Conservation (phyloP, 345 rosid species). For the Syzygium oleosum region DNA sequence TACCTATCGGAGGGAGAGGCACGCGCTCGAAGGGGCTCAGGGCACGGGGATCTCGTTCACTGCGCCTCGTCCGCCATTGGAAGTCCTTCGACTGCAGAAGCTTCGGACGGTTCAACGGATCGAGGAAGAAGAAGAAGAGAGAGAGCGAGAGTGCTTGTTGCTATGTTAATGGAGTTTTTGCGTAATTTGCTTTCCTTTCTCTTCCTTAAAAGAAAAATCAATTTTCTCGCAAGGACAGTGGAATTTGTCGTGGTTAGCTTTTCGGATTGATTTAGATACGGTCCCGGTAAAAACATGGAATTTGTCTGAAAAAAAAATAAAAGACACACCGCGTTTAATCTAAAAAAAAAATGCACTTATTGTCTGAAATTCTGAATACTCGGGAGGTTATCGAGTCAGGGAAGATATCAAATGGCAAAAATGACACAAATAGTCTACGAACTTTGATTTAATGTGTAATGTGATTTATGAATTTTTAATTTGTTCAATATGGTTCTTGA, state of each 20-base stretch:
- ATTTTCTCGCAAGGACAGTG: background rate
- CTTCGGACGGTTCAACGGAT: background rate
- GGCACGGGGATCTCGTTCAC: slow-evolving; percentile 4
- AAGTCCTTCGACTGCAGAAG: background rate
- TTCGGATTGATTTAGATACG: background rate
- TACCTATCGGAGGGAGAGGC: background rate
- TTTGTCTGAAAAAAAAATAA: background rate
- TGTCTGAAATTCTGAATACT: background rate
- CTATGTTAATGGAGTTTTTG: background rate
- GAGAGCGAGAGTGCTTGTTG: background rate
- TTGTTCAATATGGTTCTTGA: too few relatives aligned
- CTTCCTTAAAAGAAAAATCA: background rate
- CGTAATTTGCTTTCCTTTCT: background rate
- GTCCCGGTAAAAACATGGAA: background rate
- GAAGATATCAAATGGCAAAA: background rate
- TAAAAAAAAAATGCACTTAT: background rate
- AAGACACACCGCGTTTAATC: background rate
- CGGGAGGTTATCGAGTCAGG: background rate
- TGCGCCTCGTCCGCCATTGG: background rate
- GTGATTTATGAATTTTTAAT: too few relatives aligned
- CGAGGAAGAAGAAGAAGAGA: background rate
- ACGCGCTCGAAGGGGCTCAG: background rate
- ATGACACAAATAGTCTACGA: too few relatives aligned
- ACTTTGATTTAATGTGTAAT: too few relatives aligned
- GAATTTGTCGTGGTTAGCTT: background rate